Base-by-base conservation (phyloP, 1,139 yeast genomes). In the Yamadazyma aaseri region DNA sequence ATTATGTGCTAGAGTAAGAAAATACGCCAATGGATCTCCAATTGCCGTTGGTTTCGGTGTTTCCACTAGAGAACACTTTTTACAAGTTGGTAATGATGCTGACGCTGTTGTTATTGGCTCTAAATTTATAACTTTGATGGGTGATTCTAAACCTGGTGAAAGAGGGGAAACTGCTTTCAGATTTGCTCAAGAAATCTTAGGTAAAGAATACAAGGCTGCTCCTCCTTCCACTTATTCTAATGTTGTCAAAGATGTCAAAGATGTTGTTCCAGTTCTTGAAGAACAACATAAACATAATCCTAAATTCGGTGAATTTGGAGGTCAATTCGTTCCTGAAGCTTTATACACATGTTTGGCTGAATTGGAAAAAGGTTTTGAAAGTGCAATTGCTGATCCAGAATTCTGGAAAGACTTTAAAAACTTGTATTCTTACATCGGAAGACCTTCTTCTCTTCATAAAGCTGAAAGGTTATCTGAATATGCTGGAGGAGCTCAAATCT, bases 41-140 rank as follows among this genome's bases (percentile, higher is more conserved):
- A 61, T 92, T 42, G 97, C 97, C 14, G 97, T 94, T 32, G 99
- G 99, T 1, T 92, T 92, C 53, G 99, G 99, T 58, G 95, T 92
- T 37, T 79, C 94, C 27, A 92, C 95, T 8, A 79, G 96, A 63
- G 95, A 89, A 44, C 97, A 92, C 60, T 90, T 84, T 56, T 60
- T 77, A 41, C 69, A 78, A 31, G 96, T 92, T 29, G 95, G 96
- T 40, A 60, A 76, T 26, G 65, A 79, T 28, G 86, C 97, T 10
- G 92, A 84, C 51, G 99, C 97, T 65, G 96, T 90, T 28, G 98
- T 92, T 25, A 89, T 92, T 56, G 99, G 98, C 8, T 83, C 95
- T 21, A 85, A 85, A 57, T 72, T 94, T 41, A 76, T 94, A 44
- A 76, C 82, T 27, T 57, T 83, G 31, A 70, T 90, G 43, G 81